Evolutionary conservation across 164 flowering plant species (phyloP), one percentile per base, ranked within the genome.

Genomic region (Chimonanthus salicifolius): DNA sequence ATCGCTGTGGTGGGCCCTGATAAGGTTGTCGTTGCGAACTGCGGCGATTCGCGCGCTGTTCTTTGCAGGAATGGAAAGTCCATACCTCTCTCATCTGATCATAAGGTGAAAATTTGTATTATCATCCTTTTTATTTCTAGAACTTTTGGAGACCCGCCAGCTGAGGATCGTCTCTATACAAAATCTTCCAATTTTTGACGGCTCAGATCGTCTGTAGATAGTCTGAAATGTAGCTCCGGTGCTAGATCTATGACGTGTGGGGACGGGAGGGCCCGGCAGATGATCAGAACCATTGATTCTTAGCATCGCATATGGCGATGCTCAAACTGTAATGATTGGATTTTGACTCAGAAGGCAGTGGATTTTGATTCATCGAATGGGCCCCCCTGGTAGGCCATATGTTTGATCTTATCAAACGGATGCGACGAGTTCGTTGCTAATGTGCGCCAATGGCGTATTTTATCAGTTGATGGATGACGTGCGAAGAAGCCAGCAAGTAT

Each of bases 21-120:
- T 2, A 87, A 87, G 72, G 86, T 94, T 71, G 63, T 94, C 45
- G 91, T 92, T 20, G 88, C 97, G 3, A 94, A 94, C 75, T 94
- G 98, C 73, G 98, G 97, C 16, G 98, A 94, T 58, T 94, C 98
- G 0, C 84, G 98, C 0, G 94, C 93, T 16, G 91, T 94, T 0
- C 87, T 94, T 10, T 85, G 90, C 75, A 87, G 98, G 1, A 80
- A 79, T 64, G 92, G 88, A 74, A 83, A 83, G 46, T 77, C 90
- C 1, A 64, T 90, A 11, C 85, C 94, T 15, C 86, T 90, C 64
- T 88, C 92, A 9, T 67, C 74, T 20, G 91, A 90, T 74, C 92
- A 90, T 46, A 90, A 87, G 87, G 91, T 88, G 13, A 67, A 80
- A 63, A 21, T 5, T 7, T 4, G 7, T 47, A 0, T 33, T 47